Percentiles rank a stretch among this genome's conserved stretches.
Evolutionary conservation across 768 basidiomycete species (phyloP).

Genomic region (Pulveroboletus frians): DNA sequence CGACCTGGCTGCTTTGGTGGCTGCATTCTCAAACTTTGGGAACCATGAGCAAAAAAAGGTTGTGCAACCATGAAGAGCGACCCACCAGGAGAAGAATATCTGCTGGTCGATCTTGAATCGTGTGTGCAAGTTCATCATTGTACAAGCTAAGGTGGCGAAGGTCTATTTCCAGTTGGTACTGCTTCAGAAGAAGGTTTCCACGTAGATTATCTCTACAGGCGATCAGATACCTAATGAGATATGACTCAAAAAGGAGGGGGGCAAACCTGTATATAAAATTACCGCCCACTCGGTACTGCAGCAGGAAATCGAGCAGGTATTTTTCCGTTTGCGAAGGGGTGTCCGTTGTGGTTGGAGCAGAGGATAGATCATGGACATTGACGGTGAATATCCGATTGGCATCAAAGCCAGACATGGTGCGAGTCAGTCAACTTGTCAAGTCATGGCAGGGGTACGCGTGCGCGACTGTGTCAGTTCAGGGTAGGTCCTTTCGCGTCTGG

Average conservation of each 20-base stretch:
- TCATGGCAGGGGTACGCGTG: not conserved
- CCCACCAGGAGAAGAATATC: constrained; percentile 84
- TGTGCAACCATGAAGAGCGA: constrained; percentile 2
- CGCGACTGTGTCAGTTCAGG: constrained; percentile 24
- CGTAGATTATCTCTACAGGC: constrained; percentile 72
- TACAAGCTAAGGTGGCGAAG: constrained; percentile 72
- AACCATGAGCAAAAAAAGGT: not conserved
- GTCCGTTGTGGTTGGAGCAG: constrained; percentile 54
- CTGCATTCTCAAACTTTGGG: constrained; percentile 83
- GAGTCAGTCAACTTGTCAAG: not conserved
- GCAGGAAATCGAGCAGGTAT: constrained; percentile 77
- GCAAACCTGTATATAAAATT: constrained; percentile 87
- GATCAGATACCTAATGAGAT: not conserved
- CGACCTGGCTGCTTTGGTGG: constrained; percentile 74
- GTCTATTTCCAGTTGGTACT: constrained; percentile 83
- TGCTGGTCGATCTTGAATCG: constrained; percentile 82
- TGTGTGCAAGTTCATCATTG: constrained; percentile 91
- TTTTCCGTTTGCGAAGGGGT: constrained; percentile 78
- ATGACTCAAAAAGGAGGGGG: not conserved
- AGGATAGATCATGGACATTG: constrained; percentile 59
- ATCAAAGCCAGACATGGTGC: constrained; percentile 82
- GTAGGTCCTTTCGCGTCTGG: constrained; percentile 28
- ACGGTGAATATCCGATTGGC: constrained; percentile 76
- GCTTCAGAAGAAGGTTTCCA: constrained; percentile 83
- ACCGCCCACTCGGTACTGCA: constrained; percentile 82